Evolutionary conservation across 1,284 basidiomycete genomes (phyloP).

Genomic region (Tylopilus sp.): DNA sequence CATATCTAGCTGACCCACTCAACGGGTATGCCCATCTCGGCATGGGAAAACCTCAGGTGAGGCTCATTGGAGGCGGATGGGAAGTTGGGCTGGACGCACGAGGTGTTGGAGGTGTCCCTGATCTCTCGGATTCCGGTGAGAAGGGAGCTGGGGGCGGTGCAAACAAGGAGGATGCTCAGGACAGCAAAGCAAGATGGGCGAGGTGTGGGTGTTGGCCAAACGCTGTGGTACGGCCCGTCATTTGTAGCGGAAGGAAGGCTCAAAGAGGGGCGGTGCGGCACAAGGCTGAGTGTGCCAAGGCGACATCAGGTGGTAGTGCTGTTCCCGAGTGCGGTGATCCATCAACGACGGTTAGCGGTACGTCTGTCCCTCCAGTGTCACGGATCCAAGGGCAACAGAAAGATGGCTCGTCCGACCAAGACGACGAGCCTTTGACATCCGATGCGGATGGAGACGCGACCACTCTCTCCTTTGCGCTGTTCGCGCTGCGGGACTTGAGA

Average conservation of each 20-base stretch:
- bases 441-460: slow-evolving; percentile 35
- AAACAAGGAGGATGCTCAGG: slow-evolving; percentile 7
- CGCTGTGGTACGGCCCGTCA: slow-evolving; percentile 76
- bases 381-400: slow-evolving; percentile 12
- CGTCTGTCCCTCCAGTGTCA: slow-evolving; percentile 7
- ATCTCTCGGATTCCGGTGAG: slow-evolving; percentile 5
- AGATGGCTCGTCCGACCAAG: slow-evolving; percentile 21
- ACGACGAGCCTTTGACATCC: slow-evolving; percentile 36
- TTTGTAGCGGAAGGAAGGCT: slow-evolving; percentile 44
- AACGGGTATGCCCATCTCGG: slow-evolving; percentile 71
- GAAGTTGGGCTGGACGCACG: slow-evolving; percentile 82
- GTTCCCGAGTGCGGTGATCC: background rate
- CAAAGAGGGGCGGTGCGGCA: slow-evolving; percentile 18
- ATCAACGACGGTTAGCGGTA: slow-evolving; percentile 11
- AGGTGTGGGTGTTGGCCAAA: slow-evolving; percentile 88
- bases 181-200: slow-evolving; percentile 64
- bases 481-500: slow-evolving; percentile 74
- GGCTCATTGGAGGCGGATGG: slow-evolving; percentile 76
- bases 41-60: slow-evolving; percentile 76
- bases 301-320: slow-evolving; percentile 2
- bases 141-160: background rate
- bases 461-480: slow-evolving; percentile 76
- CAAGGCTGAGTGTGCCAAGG: slow-evolving; percentile 18
- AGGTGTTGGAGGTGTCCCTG: slow-evolving; percentile 55
- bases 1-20: slow-evolving; percentile 62